Base-by-base conservation (phyloP, 2,329 filamentous ascomycete species). In the Sclerotinia spermophila region DNA sequence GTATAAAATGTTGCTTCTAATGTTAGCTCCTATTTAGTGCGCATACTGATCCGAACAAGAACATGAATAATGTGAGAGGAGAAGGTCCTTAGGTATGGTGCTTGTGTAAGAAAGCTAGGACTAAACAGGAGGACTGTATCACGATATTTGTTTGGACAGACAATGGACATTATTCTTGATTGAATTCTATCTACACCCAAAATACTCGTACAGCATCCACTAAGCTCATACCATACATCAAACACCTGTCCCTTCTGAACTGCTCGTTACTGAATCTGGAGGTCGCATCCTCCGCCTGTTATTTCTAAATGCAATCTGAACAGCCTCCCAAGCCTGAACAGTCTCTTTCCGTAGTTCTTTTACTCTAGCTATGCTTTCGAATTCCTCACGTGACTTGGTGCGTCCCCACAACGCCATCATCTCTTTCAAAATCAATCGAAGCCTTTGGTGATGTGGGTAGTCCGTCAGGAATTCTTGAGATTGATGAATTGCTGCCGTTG, bases 201-300 rank as follows among this genome's bases (percentile, higher is more conserved):
- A 5, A 27, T 1, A 27, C 2, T 15, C 5, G 5, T 17, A 17
- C 48, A 53, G 0, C 5, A 27, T 53, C 5, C n/a, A 3, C 5
- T 53, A 17, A 2, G 17, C 24, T 27, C 15, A 27, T 53, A n/a
- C n/a, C 13, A 3, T 17, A n/a, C n/a, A n/a, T 53, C 5, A 53
- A 15, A 3, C n/a, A 1, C 6, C 17, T 53, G 2, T n/a, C n/a
- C 5, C n/a, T 5, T 17, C 13, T 7, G 13, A 17, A 27, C 17
- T 3, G 0, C 8, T 3, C 5, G 48, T 17, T 6, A 53, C n/a
- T 27, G 15, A 40, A 38, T 59, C 56, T n/a, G 33, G 33, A 11
- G 56, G 56, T 3, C 30, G 21, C 24, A 7, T n/a, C 5, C 11
- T 38, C 21, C 33, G 33, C 33, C 38, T 59, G 21, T 33, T 59